Conservation (phyloP, 2,329 filamentous ascomycete species). For the Pseudocercospora cruenta region DNA sequence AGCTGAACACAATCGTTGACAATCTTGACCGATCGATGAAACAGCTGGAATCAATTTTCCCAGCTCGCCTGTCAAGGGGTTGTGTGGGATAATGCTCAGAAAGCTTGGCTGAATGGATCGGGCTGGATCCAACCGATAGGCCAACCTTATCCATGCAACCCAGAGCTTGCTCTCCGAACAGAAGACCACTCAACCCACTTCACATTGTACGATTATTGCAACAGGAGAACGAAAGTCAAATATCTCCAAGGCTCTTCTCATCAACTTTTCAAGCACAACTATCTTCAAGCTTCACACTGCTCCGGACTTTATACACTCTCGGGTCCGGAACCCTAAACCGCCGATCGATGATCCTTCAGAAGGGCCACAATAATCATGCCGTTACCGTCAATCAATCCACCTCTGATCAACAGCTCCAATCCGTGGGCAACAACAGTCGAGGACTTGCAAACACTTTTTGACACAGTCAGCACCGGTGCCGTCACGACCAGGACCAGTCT, state of each 20-base stretch:
- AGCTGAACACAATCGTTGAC: too few species aligned
- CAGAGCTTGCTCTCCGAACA: too few species aligned
- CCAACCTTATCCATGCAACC: too few species aligned
- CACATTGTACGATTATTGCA: too few species aligned
- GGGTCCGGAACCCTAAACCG: too few species aligned
- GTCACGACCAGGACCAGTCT: constrained; percentile 75
- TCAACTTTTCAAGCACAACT: neutral
- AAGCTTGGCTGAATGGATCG: neutral
- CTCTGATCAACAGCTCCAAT: constrained; percentile 73
- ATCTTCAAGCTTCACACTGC: neutral
- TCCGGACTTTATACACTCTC: neutral
- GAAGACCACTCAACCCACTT: too few species aligned
- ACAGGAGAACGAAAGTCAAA: neutral
- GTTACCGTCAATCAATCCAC: constrained; percentile 60
- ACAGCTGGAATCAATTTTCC: too few species aligned
- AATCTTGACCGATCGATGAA: too few species aligned
- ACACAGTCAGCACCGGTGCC: constrained; percentile 67
- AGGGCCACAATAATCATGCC: constrained; percentile 29
- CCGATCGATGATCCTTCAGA: neutral
- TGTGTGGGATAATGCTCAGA: neutral
- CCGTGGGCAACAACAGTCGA: constrained; percentile 72
- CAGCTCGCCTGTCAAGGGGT: neutral
- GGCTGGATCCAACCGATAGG: neutral
- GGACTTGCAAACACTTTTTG: constrained; percentile 65
- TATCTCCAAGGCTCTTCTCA: neutral